These are phyloP conservation scores for Hyaloperonospora brassicae DNA, from an alignment of 352 stramenopile genomes.

Conservation along the genomic window DNA sequence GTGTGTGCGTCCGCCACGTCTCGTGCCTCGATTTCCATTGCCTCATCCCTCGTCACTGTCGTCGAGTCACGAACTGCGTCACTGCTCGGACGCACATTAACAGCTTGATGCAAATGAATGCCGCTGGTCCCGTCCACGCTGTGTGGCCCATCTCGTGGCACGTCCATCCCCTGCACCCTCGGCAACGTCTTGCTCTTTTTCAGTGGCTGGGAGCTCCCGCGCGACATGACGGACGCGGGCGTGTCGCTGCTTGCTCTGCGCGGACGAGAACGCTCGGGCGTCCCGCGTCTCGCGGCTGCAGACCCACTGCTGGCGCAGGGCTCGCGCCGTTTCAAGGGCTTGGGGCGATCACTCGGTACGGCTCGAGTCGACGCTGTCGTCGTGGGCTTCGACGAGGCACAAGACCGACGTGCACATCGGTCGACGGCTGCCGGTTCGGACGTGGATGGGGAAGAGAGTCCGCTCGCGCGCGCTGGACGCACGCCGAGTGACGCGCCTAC, in stretches of 20 bases:
- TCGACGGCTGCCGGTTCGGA: not conserved
- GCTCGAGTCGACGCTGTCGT: constrained; percentile 4
- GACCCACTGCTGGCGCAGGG: not conserved
- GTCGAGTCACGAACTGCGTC: too few relatives aligned
- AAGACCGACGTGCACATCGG: constrained; percentile 7
- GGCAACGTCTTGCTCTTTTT: too few relatives aligned
- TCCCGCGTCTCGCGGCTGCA: constrained; percentile 12
- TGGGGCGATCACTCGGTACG: constrained; percentile 13
- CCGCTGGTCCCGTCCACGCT: too few relatives aligned
- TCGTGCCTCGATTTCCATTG: too few relatives aligned
- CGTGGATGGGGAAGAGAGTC: not conserved
- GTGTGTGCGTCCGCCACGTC: too few relatives aligned
- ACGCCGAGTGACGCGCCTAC: constrained; percentile 71
- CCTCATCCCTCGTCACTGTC: too few relatives aligned
- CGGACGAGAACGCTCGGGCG: not conserved
- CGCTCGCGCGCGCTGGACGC: constrained; percentile 18
- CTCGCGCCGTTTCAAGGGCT: constrained; percentile 18
- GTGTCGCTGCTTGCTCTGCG: constrained; percentile 21
- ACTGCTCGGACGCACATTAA: too few relatives aligned
- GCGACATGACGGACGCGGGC: too few relatives aligned
- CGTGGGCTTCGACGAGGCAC: not conserved
- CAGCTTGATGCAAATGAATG: too few relatives aligned
- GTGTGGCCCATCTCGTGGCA: too few relatives aligned
- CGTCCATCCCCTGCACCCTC: too few relatives aligned
- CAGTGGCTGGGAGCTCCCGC: too few relatives aligned